phyloP scores from a whole-genome alignment of 768 basidiomycete species.

The Holtermannia corniformis region DNA sequence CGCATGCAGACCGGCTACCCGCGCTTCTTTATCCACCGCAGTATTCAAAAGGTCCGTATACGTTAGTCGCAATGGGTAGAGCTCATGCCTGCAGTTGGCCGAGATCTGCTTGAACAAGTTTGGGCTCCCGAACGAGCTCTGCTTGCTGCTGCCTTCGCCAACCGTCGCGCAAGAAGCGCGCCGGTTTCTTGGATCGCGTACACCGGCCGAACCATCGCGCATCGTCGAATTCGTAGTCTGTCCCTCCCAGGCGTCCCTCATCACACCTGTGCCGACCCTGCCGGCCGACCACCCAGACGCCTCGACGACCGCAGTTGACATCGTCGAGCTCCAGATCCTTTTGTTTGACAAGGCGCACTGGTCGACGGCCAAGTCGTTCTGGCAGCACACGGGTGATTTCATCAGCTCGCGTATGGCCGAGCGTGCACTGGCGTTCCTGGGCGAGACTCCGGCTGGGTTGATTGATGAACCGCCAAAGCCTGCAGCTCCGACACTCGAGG shows the following conservation, averaged over 20 bases:
- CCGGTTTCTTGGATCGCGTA: conserved; percentile 50
- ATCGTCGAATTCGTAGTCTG: conserved; percentile 54
- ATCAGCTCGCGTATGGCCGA: conserved; percentile 83
- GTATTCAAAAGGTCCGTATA: conserved; percentile 64
- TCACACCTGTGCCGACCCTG: conserved; percentile 2
- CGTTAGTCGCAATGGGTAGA: not conserved
- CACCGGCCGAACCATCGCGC: conserved; percentile 54
- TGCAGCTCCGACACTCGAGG: not conserved
- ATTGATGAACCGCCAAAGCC: not conserved
- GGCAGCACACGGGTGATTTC: conserved; percentile 89
- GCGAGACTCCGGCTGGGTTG: conserved; percentile 42
- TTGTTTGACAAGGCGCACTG: conserved; percentile 59
- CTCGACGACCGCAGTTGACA: conserved; percentile 30
- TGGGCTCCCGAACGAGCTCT: conserved; percentile 58
- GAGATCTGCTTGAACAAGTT: conserved; percentile 68
- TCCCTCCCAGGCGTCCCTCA: conserved; percentile 40
- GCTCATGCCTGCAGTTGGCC: conserved; percentile 54
- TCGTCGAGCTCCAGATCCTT: conserved; percentile 65
- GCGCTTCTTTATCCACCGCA: conserved; percentile 82
- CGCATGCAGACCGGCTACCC: conserved; percentile 86
- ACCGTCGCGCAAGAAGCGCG: conserved; percentile 65
- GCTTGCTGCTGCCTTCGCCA: conserved; percentile 69
- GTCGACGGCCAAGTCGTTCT: conserved; percentile 73
- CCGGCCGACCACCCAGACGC: conserved; percentile 3
- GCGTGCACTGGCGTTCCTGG: conserved; percentile 63